phyloP scores from a whole-genome alignment of 2,329 filamentous ascomycete genomes.

The Cytospora chrysosperma region DNA sequence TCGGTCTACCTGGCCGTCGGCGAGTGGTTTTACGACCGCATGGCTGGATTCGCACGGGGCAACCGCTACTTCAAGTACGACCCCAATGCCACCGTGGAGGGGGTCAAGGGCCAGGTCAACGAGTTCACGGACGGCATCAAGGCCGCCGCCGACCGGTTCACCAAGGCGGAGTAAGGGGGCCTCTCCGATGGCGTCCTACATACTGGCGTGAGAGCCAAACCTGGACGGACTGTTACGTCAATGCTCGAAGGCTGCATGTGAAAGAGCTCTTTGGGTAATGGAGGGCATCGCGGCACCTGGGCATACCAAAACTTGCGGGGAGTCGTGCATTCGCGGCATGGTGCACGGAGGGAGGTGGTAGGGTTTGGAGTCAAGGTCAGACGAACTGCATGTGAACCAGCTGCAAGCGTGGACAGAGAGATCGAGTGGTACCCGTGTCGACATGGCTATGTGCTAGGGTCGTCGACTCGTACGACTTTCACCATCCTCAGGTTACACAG shows the following conservation, averaged over 20 bases:
- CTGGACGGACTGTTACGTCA: not conserved
- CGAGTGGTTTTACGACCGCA: constrained; percentile 21
- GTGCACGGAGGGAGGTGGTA: too few species aligned
- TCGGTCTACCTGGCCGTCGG: constrained; percentile 20
- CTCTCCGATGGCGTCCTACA: not conserved
- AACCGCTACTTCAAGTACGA: constrained; percentile 23
- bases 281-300: too few species aligned
- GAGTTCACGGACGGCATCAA: constrained; percentile 23
- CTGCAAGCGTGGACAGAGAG: not conserved
- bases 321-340: too few species aligned
- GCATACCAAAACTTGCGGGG: too few species aligned
- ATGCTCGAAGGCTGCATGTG: too few species aligned
- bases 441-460: not conserved
- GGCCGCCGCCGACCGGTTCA: constrained; percentile 14
- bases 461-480: not conserved
- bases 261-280: too few species aligned
- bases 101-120: constrained; percentile 22
- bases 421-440: not conserved
- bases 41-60: constrained; percentile 19
- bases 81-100: constrained; percentile 22
- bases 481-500: not conserved
- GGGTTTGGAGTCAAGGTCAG: not conserved
- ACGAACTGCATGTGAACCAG: not conserved
- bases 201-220: not conserved
- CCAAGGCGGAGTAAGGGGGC: not conserved